phyloP scores from a whole-genome alignment of 2,329 filamentous ascomycete species.

The Aureobasidium sp. region DNA sequence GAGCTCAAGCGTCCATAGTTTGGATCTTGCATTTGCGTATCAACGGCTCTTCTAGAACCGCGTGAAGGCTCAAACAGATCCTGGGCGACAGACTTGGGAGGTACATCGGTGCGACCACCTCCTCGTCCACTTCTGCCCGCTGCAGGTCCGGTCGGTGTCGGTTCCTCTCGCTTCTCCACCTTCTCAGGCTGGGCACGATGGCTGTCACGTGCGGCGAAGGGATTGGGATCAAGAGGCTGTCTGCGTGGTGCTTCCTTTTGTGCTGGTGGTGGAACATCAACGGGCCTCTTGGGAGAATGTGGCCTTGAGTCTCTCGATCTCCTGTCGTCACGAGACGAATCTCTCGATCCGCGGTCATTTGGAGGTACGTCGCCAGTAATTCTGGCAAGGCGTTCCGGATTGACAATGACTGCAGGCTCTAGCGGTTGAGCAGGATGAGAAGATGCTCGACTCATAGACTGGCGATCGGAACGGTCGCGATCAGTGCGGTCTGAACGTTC shows the following conservation, averaged over 20 bases:
- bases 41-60: slow-evolving; percentile 21
- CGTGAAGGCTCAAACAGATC: slow-evolving; percentile 25
- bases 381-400: slow-evolving; percentile 36
- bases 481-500: not conserved
- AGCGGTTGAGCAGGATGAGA: not conserved
- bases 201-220: slow-evolving; percentile 23
- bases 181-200: slow-evolving; percentile 12
- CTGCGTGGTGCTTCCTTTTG: slow-evolving; percentile 28
- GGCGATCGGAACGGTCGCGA: slow-evolving; percentile 12
- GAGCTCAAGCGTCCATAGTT: slow-evolving; percentile 43
- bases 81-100: slow-evolving; percentile 29
- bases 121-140: slow-evolving; percentile 33
- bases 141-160: slow-evolving; percentile 45
- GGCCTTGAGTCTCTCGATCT: slow-evolving; percentile 17
- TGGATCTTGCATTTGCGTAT: slow-evolving; percentile 38
- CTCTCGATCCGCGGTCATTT: slow-evolving; percentile 16
- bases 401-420: slow-evolving; percentile 24
- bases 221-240: slow-evolving; percentile 18
- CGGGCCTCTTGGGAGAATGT: slow-evolving; percentile 20
- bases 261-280: slow-evolving; percentile 31
- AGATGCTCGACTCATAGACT: not conserved
- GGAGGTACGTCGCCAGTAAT: slow-evolving; percentile 28
- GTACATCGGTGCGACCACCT: slow-evolving; percentile 1
- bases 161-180: slow-evolving; percentile 30
- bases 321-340: slow-evolving; percentile 21